phyloP scores from a whole-genome alignment of 306 rosid genomes.

The Casuarina cunninghamiana region DNA sequence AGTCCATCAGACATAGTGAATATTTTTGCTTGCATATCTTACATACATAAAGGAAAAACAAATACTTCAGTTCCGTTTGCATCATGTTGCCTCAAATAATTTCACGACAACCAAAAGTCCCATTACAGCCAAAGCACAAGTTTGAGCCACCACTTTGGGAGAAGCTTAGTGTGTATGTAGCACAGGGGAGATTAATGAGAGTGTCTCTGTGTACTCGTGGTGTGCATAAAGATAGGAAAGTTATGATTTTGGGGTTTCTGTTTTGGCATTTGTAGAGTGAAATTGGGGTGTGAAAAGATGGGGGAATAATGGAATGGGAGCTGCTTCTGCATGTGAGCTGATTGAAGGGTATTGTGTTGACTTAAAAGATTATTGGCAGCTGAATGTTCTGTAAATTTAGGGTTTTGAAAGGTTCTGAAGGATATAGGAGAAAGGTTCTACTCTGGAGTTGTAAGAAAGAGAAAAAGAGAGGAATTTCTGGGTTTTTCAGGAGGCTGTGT shows the following conservation, averaged over 20 bases:
- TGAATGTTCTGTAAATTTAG: neutral
- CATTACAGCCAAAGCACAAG: neutral
- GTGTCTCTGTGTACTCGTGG: neutral
- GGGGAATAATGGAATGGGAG: neutral
- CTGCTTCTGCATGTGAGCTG: neutral
- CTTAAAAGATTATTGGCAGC: neutral
- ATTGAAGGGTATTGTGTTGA: neutral
- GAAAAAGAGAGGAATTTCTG: neutral
- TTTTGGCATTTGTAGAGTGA: neutral
- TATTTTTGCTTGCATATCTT: neutral
- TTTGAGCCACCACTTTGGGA: neutral
- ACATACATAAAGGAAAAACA: neutral
- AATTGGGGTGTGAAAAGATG: neutral
- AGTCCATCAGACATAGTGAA: neutral
- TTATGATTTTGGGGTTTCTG: neutral
- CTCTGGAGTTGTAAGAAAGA: neutral
- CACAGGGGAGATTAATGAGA: neutral
- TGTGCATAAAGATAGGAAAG: neutral
- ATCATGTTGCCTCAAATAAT: neutral
- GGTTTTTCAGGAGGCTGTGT: neutral
- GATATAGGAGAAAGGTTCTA: neutral
- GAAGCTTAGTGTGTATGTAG: neutral
- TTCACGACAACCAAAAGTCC: constrained; percentile 3
- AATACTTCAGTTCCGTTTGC: neutral
- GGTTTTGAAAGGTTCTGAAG: neutral